Evolutionary conservation across 1,284 basidiomycete genomes (phyloP), one percentile per base, ranked within the genome.

Genomic region (Entoloma clypeatum): DNA sequence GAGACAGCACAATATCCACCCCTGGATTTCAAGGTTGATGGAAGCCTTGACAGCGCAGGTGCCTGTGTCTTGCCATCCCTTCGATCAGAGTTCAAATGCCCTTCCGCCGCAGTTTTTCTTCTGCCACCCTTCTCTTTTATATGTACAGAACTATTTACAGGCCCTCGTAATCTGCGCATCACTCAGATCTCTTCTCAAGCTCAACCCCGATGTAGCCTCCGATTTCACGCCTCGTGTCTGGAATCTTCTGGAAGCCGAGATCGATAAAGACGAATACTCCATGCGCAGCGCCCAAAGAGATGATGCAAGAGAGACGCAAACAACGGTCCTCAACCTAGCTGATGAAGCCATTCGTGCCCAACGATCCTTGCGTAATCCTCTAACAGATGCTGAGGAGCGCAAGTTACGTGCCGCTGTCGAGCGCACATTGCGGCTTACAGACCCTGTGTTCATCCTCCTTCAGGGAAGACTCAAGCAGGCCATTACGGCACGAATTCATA

Each of bases 121-220:
- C 53, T 65, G 67, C 2, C 52, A 65, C 1, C 74, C 75, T 1
- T 54, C 67, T 4, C 64, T 86, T 1, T 57, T 81, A 36, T 68
- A 67, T 48, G 54, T 76, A 10, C 83, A 87, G 56, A 84, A 87
- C 53, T 70, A 71, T 47, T 57, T 86, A 7, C 85, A 87, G 54
- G 81, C 81, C 1, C 65, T 85, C 14, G 66, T 81, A 18, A 80
- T 86, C 40, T 66, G 75, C 22, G 78, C 81, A 1, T 69, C 74
- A 8, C 63, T 87, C 26, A 69, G 71, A 23, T 66, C 72, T 5
- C 69, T 86, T 19, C 45, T 17, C 7, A 24, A 34, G 25, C 48
- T 27, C 28, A 45, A 10, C 33, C 45, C 3, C 48, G 43, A 4
- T 48, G n/a, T n/a, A n/a, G n/a, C n/a, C n/a, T n/a, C 45, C 13